These are phyloP conservation scores for Porpolomopsis calyptriformis DNA, from an alignment of 768 basidiomycete species.

Conservation along the genomic window DNA sequence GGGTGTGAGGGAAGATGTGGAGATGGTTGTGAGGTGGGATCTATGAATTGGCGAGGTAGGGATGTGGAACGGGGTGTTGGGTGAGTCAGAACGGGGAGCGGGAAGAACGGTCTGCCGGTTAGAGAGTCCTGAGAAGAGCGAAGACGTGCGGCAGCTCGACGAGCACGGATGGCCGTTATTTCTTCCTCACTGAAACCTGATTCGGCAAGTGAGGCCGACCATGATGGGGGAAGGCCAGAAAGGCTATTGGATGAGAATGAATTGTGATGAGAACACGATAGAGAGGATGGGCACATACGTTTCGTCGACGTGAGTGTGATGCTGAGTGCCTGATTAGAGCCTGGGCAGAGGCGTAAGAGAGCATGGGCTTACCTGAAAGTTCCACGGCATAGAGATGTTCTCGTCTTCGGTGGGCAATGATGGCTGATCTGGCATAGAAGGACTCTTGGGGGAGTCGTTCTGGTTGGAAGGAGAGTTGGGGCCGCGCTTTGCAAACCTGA, in stretches of 20 bases:
- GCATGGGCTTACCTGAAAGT: conserved; percentile 64
- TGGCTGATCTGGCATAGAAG: background rate
- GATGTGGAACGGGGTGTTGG: conserved; percentile 28
- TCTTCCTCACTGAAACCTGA: conserved; percentile 63
- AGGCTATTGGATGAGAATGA: conserved; percentile 27
- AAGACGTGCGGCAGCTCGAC: conserved; percentile 27
- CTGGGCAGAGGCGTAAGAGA: background rate
- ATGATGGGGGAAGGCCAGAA: conserved; percentile 61
- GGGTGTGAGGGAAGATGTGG: conserved; percentile 9
- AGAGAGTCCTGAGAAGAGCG: conserved; percentile 24
- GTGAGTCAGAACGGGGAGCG: conserved; percentile 15
- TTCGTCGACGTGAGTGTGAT: conserved; percentile 74
- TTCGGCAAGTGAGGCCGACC: conserved; percentile 49
- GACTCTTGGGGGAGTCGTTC: conserved; percentile 9
- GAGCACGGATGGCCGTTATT: conserved; percentile 46
- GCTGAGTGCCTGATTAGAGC: conserved; percentile 28
- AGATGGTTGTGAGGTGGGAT: conserved; percentile 14
- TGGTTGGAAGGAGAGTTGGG: conserved; percentile 20
- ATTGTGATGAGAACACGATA: background rate
- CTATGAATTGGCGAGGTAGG: conserved; percentile 24
- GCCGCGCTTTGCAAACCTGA: conserved; percentile 31
- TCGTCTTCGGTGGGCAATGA: conserved; percentile 34
- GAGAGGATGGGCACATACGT: conserved; percentile 31
- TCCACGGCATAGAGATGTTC: conserved; percentile 60
- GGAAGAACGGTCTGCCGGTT: conserved; percentile 23